A percentile compares a stretch with the other conserved stretches of the same genome.
Conservation (phyloP, 2,329 filamentous ascomycete genomes). For the Knufia petricola region DNA sequence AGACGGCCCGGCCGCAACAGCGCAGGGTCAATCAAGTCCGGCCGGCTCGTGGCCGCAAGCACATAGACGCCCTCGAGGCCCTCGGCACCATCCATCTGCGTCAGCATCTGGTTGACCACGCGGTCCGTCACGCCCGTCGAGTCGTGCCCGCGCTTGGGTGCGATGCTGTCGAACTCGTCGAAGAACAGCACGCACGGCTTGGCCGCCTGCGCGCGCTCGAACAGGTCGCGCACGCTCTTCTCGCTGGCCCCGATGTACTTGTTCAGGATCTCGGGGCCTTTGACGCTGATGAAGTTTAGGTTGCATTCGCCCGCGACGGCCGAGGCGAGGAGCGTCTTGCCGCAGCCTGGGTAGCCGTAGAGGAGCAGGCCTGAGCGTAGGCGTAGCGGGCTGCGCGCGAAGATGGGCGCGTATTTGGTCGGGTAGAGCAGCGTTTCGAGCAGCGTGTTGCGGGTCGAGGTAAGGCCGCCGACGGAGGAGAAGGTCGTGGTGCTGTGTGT, state of each 20-base stretch:
- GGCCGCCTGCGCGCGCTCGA: slow-evolving; percentile 83
- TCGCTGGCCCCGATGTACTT: slow-evolving; percentile 98
- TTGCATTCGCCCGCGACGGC: slow-evolving; percentile 97
- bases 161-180: slow-evolving; percentile 96
- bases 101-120: slow-evolving; percentile 94
- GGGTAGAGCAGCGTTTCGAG: slow-evolving; percentile 94
- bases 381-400: slow-evolving; percentile 89
- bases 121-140: slow-evolving; percentile 97
- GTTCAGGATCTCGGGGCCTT: slow-evolving; percentile 95
- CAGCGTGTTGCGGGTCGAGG: slow-evolving; percentile 77
- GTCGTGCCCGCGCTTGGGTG: slow-evolving; percentile 92
- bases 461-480: slow-evolving; percentile 79
- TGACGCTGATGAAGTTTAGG: slow-evolving; percentile 96
- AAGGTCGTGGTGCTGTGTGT: slow-evolving; percentile 91
- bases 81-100: slow-evolving; percentile 98
- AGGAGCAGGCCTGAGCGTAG: slow-evolving; percentile 84
- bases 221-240: slow-evolving; percentile 89
- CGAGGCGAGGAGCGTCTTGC: slow-evolving; percentile 89
- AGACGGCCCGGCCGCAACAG: slow-evolving; percentile 81
- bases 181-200: slow-evolving; percentile 94
- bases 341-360: slow-evolving; percentile 92
- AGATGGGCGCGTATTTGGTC: slow-evolving; percentile 95
- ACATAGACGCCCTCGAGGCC: slow-evolving; percentile 93
- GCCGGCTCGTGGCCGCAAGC: slow-evolving; percentile 82
- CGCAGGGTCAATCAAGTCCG: slow-evolving; percentile 91